A percentile compares a stretch with the other conserved stretches of the same genome.
These are phyloP conservation scores for Papilionanthe hybrid DNA, from an alignment of 116 monocot genomes.

Conservation along the genomic window DNA sequence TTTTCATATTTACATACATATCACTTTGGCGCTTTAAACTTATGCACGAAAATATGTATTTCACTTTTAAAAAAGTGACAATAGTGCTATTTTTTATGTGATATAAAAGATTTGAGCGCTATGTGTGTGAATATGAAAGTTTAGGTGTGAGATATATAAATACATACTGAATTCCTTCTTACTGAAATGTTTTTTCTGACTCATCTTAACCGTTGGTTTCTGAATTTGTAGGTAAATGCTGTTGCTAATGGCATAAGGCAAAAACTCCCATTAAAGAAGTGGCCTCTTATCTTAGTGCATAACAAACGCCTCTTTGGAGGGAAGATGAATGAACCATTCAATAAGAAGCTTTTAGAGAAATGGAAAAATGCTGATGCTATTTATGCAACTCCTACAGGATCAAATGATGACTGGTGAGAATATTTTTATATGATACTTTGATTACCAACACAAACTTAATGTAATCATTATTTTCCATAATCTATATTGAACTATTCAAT, in stretches of 20 bases:
- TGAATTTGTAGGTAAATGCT: conserved; percentile 59
- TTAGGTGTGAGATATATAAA: too few relatives aligned
- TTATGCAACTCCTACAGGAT: conserved; percentile 87
- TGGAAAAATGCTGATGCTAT: conserved; percentile 81
- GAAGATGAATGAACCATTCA: conserved; percentile 41
- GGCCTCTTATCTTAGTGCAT: conserved; percentile 74
- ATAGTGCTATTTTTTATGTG: too few relatives aligned
- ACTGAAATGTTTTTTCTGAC: neutral
- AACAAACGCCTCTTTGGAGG: conserved; percentile 49
- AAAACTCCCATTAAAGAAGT: conserved; percentile 69
- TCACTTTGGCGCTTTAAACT: too few relatives aligned
- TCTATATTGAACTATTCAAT: too few relatives aligned
- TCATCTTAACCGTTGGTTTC: neutral
- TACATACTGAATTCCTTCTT: neutral
- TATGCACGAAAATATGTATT: too few relatives aligned
- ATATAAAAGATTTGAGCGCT: too few relatives aligned
- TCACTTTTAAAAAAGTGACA: too few relatives aligned
- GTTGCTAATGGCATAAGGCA: conserved; percentile 66
- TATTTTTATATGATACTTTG: conserved; percentile 8
- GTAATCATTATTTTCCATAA: neutral
- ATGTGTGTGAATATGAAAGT: too few relatives aligned
- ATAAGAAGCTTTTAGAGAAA: conserved; percentile 59
- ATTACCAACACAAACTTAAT: neutral
- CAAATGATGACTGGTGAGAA: conserved; percentile 92
- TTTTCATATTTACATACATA: too few relatives aligned